phyloP scores from a whole-genome alignment of 352 stramenopile species.

The Phytopythium sindhum region DNA sequence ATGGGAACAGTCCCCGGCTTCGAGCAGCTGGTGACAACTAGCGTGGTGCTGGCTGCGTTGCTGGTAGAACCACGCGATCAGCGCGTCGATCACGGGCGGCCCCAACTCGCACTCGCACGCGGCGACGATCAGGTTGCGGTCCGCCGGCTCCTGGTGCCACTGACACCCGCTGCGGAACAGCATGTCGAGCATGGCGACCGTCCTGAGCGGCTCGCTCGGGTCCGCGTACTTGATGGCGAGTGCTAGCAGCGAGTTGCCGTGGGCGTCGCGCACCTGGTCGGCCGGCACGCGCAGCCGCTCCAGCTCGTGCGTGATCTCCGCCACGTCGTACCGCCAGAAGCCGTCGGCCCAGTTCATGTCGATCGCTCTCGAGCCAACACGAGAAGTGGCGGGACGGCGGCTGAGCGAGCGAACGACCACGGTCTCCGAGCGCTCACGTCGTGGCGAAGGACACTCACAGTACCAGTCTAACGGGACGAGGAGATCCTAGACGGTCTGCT shows the following conservation, averaged over 20 bases:
- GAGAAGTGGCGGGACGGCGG: not conserved
- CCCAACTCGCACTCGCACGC: not conserved
- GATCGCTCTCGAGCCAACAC: not conserved
- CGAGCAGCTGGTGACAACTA: not conserved
- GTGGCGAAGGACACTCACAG: no score
- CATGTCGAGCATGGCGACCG: constrained; percentile 5
- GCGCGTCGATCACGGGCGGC: not conserved
- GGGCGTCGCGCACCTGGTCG: not conserved
- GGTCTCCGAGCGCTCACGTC: no score
- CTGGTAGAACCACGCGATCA: constrained; percentile 8
- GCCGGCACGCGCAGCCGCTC: not conserved
- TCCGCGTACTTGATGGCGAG: constrained; percentile 9
- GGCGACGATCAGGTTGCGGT: not conserved
- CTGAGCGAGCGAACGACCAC: not conserved
- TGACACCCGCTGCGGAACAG: not conserved
- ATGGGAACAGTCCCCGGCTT: not conserved
- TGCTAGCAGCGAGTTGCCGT: constrained; percentile 6
- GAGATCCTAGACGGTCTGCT: not conserved
- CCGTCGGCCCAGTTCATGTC: constrained; percentile 8
- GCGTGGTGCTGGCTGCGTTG: constrained; percentile 1
- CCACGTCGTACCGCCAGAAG: constrained; percentile 7
- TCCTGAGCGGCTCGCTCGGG: not conserved
- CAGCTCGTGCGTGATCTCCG: constrained; percentile 1
- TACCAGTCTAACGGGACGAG: not conserved
- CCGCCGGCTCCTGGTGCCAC: not conserved